Evolutionary conservation across 768 basidiomycete genomes (phyloP).

Genomic region (Sarcomyxa edulis): DNA sequence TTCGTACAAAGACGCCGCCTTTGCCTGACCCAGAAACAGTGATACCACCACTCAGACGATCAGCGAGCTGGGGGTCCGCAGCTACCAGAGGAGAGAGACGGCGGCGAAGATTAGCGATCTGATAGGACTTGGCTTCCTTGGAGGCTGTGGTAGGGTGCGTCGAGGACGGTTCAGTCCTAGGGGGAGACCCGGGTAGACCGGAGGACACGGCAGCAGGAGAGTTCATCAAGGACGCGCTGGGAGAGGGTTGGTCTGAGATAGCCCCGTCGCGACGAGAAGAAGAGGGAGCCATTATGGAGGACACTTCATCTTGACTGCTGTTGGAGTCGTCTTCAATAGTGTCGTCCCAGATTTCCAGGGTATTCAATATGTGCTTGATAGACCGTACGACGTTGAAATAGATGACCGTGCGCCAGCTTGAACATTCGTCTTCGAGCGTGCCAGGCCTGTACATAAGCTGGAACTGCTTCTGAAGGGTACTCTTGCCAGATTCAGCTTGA

Average conservation of each 20-base stretch:
- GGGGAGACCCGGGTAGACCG: constrained; percentile 13
- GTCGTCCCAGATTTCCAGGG: constrained; percentile 60
- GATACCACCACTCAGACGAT: constrained; percentile 71
- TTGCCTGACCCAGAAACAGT: constrained; percentile 72
- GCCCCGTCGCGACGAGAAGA: background rate
- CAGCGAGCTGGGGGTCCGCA: constrained; percentile 58
- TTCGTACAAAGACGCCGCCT: constrained; percentile 71
- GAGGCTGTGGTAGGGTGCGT: constrained; percentile 19
- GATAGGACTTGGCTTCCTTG: constrained; percentile 25
- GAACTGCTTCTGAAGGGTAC: constrained; percentile 74
- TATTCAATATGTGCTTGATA: constrained; percentile 61
- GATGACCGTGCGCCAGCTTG: constrained; percentile 69
- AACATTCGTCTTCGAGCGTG: constrained; percentile 62
- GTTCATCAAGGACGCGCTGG: constrained; percentile 32
- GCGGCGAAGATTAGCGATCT: constrained; percentile 52
- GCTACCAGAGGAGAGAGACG: constrained; percentile 57
- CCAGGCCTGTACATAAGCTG: constrained; percentile 78
- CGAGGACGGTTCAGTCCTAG: constrained; percentile 11
- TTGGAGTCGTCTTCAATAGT: constrained; percentile 43
- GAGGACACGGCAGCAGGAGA: constrained; percentile 12
- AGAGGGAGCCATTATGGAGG: constrained; percentile 14
- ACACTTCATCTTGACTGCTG: constrained; percentile 23
- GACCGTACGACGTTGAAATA: constrained; percentile 75
- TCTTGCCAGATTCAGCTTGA: constrained; percentile 76
- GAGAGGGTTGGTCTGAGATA: constrained; percentile 29